These are phyloP conservation scores for Hyphopichia fennica DNA, from an alignment of 1,139 yeast genomes.

Conservation along the genomic window DNA sequence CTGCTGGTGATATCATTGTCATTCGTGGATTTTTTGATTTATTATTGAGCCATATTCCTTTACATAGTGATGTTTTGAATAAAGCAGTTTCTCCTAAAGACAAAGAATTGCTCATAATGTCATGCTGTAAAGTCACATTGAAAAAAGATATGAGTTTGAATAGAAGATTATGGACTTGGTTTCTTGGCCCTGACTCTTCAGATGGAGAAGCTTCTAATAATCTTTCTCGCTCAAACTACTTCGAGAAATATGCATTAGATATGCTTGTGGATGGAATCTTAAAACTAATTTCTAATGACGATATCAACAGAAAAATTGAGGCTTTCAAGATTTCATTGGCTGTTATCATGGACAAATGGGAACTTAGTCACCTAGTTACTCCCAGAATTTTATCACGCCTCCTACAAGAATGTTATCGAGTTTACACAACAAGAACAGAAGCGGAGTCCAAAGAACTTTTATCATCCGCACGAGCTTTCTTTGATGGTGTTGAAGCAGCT, in stretches of 20 bases:
- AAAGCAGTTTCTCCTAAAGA: constrained; percentile 51
- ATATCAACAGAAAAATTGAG: constrained; percentile 34
- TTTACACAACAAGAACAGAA: constrained; percentile 5
- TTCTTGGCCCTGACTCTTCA: constrained; percentile 68
- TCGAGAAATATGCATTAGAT: constrained; percentile 53
- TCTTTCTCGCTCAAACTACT: constrained; percentile 50
- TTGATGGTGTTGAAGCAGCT: constrained; percentile 81
- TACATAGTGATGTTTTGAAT: constrained; percentile 60
- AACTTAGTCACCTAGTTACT: constrained; percentile 72
- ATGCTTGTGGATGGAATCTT: constrained; percentile 54
- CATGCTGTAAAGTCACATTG: constrained; percentile 68
- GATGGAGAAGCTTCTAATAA: constrained; percentile 7
- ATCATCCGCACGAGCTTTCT: constrained; percentile 62
- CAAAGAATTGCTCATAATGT: constrained; percentile 54
- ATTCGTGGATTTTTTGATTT: constrained; percentile 90
- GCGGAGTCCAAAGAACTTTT: constrained; percentile 43
- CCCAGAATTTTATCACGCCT: constrained; percentile 71
- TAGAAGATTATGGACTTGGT: constrained; percentile 89
- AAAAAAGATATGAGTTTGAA: constrained; percentile 91
- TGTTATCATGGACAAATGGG: constrained; percentile 91
- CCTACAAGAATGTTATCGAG: constrained; percentile 25
- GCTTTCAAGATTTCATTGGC: constrained; percentile 62
- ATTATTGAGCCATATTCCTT: constrained; percentile 63
- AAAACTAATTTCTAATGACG: constrained; percentile 39
- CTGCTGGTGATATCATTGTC: constrained; percentile 59